Evolutionary conservation across 352 stramenopile genomes (phyloP), one percentile per base, ranked within the genome.

Genomic region (Phytophthora boehmeriae): DNA sequence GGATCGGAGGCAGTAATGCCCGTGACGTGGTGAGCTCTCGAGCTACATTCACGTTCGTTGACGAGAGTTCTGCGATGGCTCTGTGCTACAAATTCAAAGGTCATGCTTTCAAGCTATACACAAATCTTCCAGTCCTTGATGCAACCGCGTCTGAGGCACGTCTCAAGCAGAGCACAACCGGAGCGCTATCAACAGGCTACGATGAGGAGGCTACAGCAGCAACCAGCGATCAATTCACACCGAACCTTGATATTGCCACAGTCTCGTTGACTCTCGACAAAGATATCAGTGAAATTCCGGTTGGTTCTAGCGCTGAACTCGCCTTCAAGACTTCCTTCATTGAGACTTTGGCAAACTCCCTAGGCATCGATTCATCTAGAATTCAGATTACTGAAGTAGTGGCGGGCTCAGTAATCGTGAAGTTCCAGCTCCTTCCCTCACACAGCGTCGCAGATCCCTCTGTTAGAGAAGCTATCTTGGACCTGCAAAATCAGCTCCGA

Each of bases 71-170:
- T 0, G 51, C 39, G 0, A 86, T 91, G 76, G 58, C 44, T 1
- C 59, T 91, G 0, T 91, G 82, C 48, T 91, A 91, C 62, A 67
- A 78, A 17, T 91, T 91, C 27, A 54, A 78, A 22, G 59, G 68
- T 6, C 76, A 86, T 11, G 41, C 35, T 1, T 89, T 76, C 55
- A 88, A 89, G 45, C 36, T 89, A 2, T 91, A 82, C 53, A 48
- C 67, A 0, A 68, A 58, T 19, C 50, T 89, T 5, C 59, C 64
- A 5, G 66, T 88, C 23, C 69, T 73, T 8, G 76, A 84, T 25
- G 38, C 63, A 11, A 76, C 77, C 0, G 51, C 35, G 4, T 61
- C 54, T 17, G 22, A 44, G n/a, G 62, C 25, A 9, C 69, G 28
- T 13, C 68, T 20, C 9, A 51, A 36, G 6, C 43, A 66, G 16